Conservation (phyloP, 2,329 filamentous ascomycete genomes). For the Myriosclerotinia scirpicola region DNA sequence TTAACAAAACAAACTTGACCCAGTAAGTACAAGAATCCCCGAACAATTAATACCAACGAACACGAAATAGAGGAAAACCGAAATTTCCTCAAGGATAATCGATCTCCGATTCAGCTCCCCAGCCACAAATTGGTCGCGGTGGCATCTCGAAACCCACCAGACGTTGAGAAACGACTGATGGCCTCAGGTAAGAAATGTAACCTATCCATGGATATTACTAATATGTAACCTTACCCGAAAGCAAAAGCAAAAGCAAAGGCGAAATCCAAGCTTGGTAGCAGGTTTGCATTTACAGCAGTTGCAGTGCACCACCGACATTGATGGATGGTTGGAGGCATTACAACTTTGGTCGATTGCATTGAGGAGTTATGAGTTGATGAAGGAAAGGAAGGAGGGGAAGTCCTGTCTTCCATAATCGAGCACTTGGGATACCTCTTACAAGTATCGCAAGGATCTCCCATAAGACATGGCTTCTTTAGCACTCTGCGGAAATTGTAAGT, state of each 20-base stretch:
- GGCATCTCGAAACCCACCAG: too few species aligned
- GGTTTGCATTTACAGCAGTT: constrained; percentile 8
- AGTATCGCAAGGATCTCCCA: constrained; percentile 61
- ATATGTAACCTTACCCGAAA: too few species aligned
- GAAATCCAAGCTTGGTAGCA: constrained; percentile 47
- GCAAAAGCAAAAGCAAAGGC: constrained; percentile 53
- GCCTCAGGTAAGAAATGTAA: too few species aligned
- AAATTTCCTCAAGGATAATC: too few species aligned
- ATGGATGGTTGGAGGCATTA: constrained; percentile 11
- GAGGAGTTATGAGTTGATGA: background rate
- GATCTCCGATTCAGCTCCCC: too few species aligned
- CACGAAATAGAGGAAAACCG: too few species aligned
- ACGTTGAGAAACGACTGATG: too few species aligned
- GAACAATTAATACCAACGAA: too few species aligned
- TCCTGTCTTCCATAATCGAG: constrained; percentile 60
- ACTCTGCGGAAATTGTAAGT: constrained; percentile 67
- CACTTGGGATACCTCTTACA: constrained; percentile 63
- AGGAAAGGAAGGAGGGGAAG: background rate
- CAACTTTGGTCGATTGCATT: background rate
- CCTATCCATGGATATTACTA: too few species aligned
- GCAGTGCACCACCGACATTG: constrained; percentile 11
- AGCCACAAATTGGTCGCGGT: too few species aligned
- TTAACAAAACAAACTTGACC: too few species aligned
- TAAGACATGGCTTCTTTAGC: constrained; percentile 63
- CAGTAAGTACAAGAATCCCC: too few species aligned